phyloP scores from a whole-genome alignment of 148 eudicot species.

The Rhododendron molle region DNA sequence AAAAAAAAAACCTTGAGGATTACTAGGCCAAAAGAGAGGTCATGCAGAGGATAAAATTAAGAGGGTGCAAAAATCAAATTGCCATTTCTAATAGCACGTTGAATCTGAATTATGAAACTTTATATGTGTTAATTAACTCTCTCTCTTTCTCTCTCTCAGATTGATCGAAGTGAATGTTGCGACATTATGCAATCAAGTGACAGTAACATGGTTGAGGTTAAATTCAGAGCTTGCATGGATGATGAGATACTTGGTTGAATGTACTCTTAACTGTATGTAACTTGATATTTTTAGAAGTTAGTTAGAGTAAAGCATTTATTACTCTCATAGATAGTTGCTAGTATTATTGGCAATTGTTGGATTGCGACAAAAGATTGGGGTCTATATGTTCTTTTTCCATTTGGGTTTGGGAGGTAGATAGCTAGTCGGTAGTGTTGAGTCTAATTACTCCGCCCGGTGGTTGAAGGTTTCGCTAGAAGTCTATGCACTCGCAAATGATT shows the following conservation, averaged over 20 bases:
- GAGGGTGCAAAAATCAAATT: background rate
- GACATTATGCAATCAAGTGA: background rate
- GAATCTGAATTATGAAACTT: background rate
- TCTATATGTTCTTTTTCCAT: too few relatives aligned
- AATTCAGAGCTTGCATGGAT: slow-evolving; percentile 16
- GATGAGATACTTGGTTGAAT: slow-evolving; percentile 17
- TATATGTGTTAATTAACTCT: background rate
- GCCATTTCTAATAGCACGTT: background rate
- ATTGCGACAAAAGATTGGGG: background rate
- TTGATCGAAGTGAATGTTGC: slow-evolving; percentile 29
- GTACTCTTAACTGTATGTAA: background rate
- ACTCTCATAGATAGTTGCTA: too few relatives aligned
- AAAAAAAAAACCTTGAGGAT: too few relatives aligned
- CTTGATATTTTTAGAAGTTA: background rate
- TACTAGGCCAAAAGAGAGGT: background rate
- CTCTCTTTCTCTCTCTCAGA: slow-evolving; percentile 9
- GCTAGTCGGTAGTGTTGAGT: background rate
- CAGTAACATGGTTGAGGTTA: background rate
- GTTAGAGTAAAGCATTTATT: too few relatives aligned
- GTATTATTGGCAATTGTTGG: background rate
- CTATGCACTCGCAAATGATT: too few relatives aligned
- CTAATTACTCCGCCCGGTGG: background rate
- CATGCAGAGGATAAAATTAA: background rate
- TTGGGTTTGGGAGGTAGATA: background rate
- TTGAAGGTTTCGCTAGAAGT: background rate